Evolutionary conservation across 202 grass and related monocot species (phyloP), one percentile per base, ranked within the genome.

Genomic region (Schoenoplectus triqueter): DNA sequence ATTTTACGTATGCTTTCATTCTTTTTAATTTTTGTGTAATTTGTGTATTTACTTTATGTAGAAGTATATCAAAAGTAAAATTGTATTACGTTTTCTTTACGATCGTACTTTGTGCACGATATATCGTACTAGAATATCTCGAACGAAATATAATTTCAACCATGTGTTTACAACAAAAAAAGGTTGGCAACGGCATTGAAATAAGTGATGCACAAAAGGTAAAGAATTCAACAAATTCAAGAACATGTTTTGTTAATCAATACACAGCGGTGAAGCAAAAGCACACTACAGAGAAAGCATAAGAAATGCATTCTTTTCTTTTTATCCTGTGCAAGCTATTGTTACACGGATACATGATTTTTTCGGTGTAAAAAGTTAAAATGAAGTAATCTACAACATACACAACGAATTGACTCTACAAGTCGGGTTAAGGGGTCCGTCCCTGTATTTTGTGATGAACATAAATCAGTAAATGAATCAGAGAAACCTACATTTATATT

Each of bases 381-480:
- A 69, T 55, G 20, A 83, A 83, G 71, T 83, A 83, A 83, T 83
- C 81, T 83, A 83, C 81, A 83, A 56, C 51, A 83, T 83, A 83
- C 81, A 83, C 64, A 69, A 71, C 49, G 56, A 79, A 70, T 83
- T 69, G 81, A 69, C 64, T 69, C 81, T 83, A 83, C 81, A 71
- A 42, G 47, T 83, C 61, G 47, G 61, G 80, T 82, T 44, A 65
- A 61, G 14, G 64, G 20, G 31, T 52, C 62, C 15, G 64, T 14
- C 81, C 80, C 45, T 19, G 62, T 82, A 69, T 68, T 66, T 66
- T 66, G 45, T 83, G 64, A 31, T 31, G 31, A 31, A 31, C 31
- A 31, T 31, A 31, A 83, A 83, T 83, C 81, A 71, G 81, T 56
- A 70, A 70, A 70, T 83, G 57, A 83, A 83, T 70, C 6, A 83